Evolutionary conservation across 1,284 basidiomycete genomes (phyloP), one percentile per base, ranked within the genome.

Genomic region (Peniophora sp.): DNA sequence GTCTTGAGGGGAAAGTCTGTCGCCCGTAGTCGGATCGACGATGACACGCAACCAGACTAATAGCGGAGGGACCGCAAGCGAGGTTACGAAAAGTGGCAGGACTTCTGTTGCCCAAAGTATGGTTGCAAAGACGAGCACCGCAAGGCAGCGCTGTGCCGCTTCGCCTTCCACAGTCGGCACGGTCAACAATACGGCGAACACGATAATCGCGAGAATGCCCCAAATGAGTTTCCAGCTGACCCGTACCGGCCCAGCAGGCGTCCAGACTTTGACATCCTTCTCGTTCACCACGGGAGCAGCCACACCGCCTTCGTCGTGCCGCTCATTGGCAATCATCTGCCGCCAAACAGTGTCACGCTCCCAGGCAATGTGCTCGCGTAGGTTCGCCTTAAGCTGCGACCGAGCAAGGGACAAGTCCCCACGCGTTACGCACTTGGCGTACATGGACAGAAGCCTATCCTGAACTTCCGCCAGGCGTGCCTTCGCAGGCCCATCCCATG

Each of bases 21-120:
- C 60, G 5, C 49, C 74, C 72, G 14, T 77, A 72, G 1, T 77
- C 79, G 5, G 74, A 11, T 78, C 77, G 12, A 89, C 78, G 24
- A 97, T 78, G n/a, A 97, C 90, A 23, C 84, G 82, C 24, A 97
- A 71, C 16, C 83, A 72, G n/a, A 97, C 89, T n/a, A 97, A 81
- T 2, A 97, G 75, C 44, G 97, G 72, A 0, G 97, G 96, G 2
- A 99, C 87, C 51, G 89, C 74, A 54, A 91, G 84, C 1, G 93
- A 96, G 0, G 97, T 99, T 22, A 97, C 94, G 61, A 99, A 99
- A 2, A 99, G 77, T 2, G 96, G 95, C 49, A 99, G 94, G 19
- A 94, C 94, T 89, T 99, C 96, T 9, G 93, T 90, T 10, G 95
- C 95, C 97, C 96, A 99, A 48, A 98, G 71, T 39, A 98, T 79